These are phyloP conservation scores for Botrytis galanthina DNA, from an alignment of 2,329 filamentous ascomycete species.

Conservation along the genomic window DNA sequence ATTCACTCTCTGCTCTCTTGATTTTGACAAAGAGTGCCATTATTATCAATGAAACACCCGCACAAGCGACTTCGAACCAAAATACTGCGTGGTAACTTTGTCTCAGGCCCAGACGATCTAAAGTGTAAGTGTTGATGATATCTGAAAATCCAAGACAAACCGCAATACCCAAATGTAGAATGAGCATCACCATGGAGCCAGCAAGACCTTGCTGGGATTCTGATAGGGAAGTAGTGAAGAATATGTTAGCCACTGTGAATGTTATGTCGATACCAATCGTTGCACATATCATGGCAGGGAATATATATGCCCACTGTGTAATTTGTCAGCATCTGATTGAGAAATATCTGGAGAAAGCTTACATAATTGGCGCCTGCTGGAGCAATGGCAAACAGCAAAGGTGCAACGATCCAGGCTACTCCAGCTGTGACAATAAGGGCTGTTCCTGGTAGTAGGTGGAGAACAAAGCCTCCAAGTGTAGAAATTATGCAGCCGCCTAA, in stretches of 20 bases:
- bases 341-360: background rate
- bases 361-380: conserved; percentile 41
- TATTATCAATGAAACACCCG: conserved; percentile 50
- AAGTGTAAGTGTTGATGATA: conserved; percentile 51
- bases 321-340: background rate
- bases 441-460: conserved; percentile 54
- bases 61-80: conserved; percentile 61
- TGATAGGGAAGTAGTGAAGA: conserved; percentile 71
- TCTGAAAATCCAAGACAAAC: conserved; percentile 70
- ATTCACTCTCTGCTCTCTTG: conserved; percentile 52
- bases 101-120: conserved; percentile 41
- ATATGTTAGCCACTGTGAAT: conserved; percentile 73
- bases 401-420: conserved; percentile 50
- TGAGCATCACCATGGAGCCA: conserved; percentile 67
- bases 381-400: conserved; percentile 53
- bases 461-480: conserved; percentile 52
- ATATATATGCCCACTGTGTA: conserved; percentile 66
- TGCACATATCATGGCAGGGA: conserved; percentile 65
- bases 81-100: conserved; percentile 64
- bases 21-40: conserved; percentile 53
- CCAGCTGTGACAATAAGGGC: conserved; percentile 53
- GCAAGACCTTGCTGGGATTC: conserved; percentile 66
- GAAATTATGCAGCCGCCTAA: conserved; percentile 68
- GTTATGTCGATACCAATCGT: conserved; percentile 74
- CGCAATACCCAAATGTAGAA: conserved; percentile 70